Evolutionary conservation across 345 rosid species (phyloP).

Genomic region (Citrus australasica): DNA sequence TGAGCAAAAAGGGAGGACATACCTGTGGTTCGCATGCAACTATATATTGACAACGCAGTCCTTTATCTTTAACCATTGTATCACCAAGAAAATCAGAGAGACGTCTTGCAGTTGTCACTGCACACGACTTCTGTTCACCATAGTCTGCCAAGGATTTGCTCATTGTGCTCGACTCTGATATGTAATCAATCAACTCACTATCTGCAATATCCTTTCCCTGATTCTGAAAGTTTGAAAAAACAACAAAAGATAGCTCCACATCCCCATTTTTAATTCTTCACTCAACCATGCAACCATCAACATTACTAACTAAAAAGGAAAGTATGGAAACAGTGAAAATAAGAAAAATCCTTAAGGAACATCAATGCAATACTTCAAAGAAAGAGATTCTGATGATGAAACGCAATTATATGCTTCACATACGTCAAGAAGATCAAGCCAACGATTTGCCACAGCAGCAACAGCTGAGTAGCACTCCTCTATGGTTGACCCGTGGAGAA

Average conservation of each 20-base stretch:
- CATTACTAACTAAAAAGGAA: not conserved
- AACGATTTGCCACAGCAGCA: slow-evolving; percentile 90
- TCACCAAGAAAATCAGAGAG: slow-evolving; percentile 93
- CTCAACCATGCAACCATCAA: slow-evolving; percentile 6
- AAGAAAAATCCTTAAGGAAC: not conserved
- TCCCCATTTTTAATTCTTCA: not conserved
- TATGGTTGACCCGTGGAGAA: slow-evolving; percentile 81
- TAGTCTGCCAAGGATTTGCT: slow-evolving; percentile 96
- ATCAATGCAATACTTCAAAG: not conserved
- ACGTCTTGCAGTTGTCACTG: slow-evolving; percentile 96
- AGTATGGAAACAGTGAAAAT: not conserved
- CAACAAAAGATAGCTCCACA: slow-evolving; percentile 13
- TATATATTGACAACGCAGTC: slow-evolving; percentile 92
- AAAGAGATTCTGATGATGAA: not conserved
- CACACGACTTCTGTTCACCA: slow-evolving; percentile 95
- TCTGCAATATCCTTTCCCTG: slow-evolving; percentile 91
- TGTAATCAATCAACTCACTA: slow-evolving; percentile 88
- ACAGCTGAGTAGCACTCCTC: slow-evolving; percentile 93
- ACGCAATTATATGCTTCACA: slow-evolving; percentile 15
- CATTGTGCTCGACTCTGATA: slow-evolving; percentile 99
- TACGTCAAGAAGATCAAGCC: slow-evolving; percentile 99
- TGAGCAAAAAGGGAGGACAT: slow-evolving; percentile 22
- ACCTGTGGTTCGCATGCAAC: slow-evolving; percentile 96
- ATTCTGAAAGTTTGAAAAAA: slow-evolving; percentile 46
- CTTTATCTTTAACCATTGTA: slow-evolving; percentile 95